Evolutionary conservation across 257 asterid species (phyloP), one percentile per base, ranked within the genome.

Genomic region (Solanum stenotomum): DNA sequence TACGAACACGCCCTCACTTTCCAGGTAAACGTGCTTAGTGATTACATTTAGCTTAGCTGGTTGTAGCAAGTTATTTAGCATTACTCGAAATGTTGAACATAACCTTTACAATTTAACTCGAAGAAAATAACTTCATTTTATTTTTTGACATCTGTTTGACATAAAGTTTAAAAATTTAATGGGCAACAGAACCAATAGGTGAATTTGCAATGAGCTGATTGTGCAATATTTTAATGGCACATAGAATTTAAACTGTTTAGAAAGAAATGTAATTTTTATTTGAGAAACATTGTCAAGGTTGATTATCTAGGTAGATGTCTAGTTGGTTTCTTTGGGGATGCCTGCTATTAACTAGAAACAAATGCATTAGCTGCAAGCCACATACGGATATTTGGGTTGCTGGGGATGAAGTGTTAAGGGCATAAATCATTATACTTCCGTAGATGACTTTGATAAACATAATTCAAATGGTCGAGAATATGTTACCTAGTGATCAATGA

Each of bases 1-100:
- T 94, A 89, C 90, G 87, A 91, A 56, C 88, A 93, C 0, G 99
- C 99, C 90, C 95, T 95, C 38, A 83, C 29, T 23, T 95, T 87
- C 91, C 99, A 97, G 98, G 98, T 95, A 34, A 74, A 70, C 8
- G 16, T 65, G 72, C 20, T 65, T 68, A 1, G 20, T 67, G 35
- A 1, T 15, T 33, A 78, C 10, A 16, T 9, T 0, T 27, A 15
- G 67, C n/a, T 46, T 16, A 81, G 68, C 40, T 29, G 25, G 68
- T 46, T 29, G 29, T 81, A 27, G 67, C 27, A 81, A 27, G 67
- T 81, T 81, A 2, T 27, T 49, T 27, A 27, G 27, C 68, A 16
- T 79, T 46, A 81, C 33, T 8, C 15, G 25, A 79, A 44, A 79
- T 79, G 85, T 44, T 78, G 63, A 42, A 44, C 63, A 25, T 13